Base-by-base conservation (phyloP, 2,329 filamentous ascomycete species). In the Mariannaea elegans region DNA sequence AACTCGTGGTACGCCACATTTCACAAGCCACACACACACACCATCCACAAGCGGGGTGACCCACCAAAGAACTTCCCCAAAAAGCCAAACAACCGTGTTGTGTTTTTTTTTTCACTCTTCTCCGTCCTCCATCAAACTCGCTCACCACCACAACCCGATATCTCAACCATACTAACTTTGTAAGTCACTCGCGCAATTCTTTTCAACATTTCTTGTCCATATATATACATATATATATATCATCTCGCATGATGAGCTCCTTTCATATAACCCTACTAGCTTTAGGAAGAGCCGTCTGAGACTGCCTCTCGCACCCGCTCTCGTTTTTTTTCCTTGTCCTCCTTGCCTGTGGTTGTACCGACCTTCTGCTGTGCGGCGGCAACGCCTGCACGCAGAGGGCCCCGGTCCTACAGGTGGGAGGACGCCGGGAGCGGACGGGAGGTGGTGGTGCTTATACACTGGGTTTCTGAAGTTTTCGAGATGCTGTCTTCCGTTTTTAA, bases 211-310 rank as follows among this genome's bases (percentile, higher is more conserved):
- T 18, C 46, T 16, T 45, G 10, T 29, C 14, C 32, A 36, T 5
- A 36, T 12, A 31, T 12, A 31, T 12, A 31, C 27, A 31, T 12
- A 31, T 12, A 31, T 7, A 31, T 12, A 7, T 41, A 27, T 38
- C 48, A 67, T 72, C 70, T 69, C 70, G 70, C 65, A 79, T 80
- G 78, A 80, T 80, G 78, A 78, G 69, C 71, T 71, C 64, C 70
- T 73, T 76, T 72, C 72, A 75, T 63, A 70, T 54, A 76, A 76
- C 76, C 77, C 77, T 71, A 63, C 65, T 68, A 65, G 65, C 67
- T 73, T 70, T 77, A 80, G 78, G 78, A 80, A 80, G 78, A 80
- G 78, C 78, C 78, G 78, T 80, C 76, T 80, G 71, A 80, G 78
- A 80, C 78, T 65, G 68, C 72, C 69, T 66, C 57, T 70, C 70